Evolutionary conservation across 1,284 basidiomycete species (phyloP).

Genomic region (Neolentinus lepideus): DNA sequence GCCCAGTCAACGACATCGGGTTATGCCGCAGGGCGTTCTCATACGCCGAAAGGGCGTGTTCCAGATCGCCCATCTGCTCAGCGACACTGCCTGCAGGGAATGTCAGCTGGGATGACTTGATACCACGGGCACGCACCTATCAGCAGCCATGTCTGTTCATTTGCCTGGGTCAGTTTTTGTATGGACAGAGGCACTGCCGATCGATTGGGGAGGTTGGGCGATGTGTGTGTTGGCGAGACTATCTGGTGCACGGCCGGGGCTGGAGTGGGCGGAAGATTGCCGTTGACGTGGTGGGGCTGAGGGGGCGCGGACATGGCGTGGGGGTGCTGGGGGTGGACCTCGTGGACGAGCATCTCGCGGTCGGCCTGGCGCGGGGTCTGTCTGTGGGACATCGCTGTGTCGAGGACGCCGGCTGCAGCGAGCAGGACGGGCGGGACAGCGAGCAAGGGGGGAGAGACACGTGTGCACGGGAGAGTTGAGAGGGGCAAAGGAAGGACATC

Average conservation of each 20-base stretch:
- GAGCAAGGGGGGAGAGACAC: conserved; percentile 39
- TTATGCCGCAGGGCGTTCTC: conserved; percentile 92
- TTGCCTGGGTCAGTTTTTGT: conserved; percentile 73
- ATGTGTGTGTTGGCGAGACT: conserved; percentile 43
- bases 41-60: conserved; percentile 85
- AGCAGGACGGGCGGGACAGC: conserved; percentile 17
- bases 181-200: conserved; percentile 40
- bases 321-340: conserved; percentile 35
- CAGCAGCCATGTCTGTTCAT: conserved; percentile 89
- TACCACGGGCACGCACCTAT: conserved; percentile 83
- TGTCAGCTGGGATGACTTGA: no score
- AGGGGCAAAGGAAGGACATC: conserved; percentile 27
- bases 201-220: conserved; percentile 34
- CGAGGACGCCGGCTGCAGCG: conserved; percentile 15
- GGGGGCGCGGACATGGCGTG: conserved; percentile 35
- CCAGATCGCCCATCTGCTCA: conserved; percentile 86
- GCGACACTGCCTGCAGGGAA: conserved; percentile 87
- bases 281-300: conserved; percentile 45
- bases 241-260: conserved; percentile 23
- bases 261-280: conserved; percentile 34
- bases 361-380: conserved; percentile 54
- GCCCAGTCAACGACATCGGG: conserved; percentile 77
- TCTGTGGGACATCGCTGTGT: conserved; percentile 48
- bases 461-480: conserved; percentile 40
- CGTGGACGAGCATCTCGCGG: conserved; percentile 59